Base-by-base conservation (phyloP, 208 protist species). In the Herpetomonas samuelpessoai region DNA sequence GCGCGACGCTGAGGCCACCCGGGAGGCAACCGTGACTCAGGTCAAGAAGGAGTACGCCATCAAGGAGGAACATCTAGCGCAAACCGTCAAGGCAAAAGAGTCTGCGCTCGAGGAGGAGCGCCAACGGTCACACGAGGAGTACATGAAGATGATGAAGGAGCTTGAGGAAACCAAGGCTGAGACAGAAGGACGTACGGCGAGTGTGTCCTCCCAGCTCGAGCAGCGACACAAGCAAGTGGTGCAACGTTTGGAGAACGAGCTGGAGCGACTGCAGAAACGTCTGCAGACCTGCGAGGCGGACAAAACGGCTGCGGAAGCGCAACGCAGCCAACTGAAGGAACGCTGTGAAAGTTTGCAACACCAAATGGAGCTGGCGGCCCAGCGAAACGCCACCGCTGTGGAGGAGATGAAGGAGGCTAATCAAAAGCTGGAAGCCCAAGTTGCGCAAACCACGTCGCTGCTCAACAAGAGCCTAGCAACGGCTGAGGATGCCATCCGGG, bases 101-200 rank as follows among this genome's bases (percentile, higher is more conserved):
- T 62, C 69, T 9, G 73, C 65, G n/a, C 66, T 89, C 30, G 77
- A 88, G 58, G 29, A 68, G 59, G 80, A 90, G 73, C 71, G 74
- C 48, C 57, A 84, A 56, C 62, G 71, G 45, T 58, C 83, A 25
- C 88, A 95, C 72, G 60, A 74, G 24, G 73, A 79, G 57, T 88
- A 92, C 68, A 68, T 88, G 60, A 39, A 61, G 48, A 65, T 69
- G 21, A 57, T 74, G 46, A 62, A 55, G 38, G 46, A 61, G 63
- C 60, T 88, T 24, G 80, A 90, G 70, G 69, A 79, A 31, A 64
- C 71, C 59, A 69, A 62, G 21, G 68, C 57, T 6, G 72, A 62
- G 65, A 41, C 70, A 53, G 58, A 70, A 44, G 65, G 70, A 35
- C 71, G 79, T 46, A 75, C 44, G 38, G 62, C 57, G 24, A 53